Evolutionary conservation across 768 basidiomycete species (phyloP).

Genomic region (Mycena metata): DNA sequence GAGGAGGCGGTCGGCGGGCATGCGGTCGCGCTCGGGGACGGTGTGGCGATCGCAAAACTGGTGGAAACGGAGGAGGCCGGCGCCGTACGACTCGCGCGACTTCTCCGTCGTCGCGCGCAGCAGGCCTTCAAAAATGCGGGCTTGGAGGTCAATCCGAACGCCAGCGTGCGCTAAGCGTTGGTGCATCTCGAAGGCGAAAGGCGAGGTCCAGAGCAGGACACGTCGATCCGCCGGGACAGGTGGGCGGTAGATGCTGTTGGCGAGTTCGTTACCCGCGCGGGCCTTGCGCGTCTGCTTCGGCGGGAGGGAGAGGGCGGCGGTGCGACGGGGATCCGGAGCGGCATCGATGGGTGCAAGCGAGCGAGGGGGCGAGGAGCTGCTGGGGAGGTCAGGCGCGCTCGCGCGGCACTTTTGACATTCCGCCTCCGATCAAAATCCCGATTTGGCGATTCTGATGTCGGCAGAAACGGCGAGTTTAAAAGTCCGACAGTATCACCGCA

Average conservation of each 20-base stretch:
- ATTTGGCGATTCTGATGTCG: too few species aligned
- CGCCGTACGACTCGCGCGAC: slow-evolving; percentile 36
- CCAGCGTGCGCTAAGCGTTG: background rate
- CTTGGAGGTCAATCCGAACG: background rate
- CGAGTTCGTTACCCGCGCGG: background rate
- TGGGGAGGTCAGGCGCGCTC: too few species aligned
- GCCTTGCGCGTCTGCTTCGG: too few species aligned
- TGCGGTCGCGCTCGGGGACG: background rate
- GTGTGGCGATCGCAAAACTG: slow-evolving; percentile 13
- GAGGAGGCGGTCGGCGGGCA: slow-evolving; percentile 24
- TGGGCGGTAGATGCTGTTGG: background rate
- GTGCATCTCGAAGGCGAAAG: background rate
- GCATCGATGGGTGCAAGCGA: too few species aligned
- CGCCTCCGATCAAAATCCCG: too few species aligned
- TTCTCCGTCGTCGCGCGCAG: slow-evolving; percentile 19
- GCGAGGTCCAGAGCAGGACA: background rate
- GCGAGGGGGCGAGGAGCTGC: too few species aligned
- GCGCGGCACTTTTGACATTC: too few species aligned
- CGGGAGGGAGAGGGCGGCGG: too few species aligned
- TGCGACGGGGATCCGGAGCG: too few species aligned
- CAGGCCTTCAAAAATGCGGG: background rate
- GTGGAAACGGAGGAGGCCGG: slow-evolving; percentile 43
- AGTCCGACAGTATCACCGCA: too few species aligned
- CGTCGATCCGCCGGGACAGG: slow-evolving; percentile 5
- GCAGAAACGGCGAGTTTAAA: too few species aligned